Evolutionary conservation across 73 alveolate genomes (phyloP), one percentile per base, ranked within the genome.

Genomic region (Durusdinium trenchii): DNA sequence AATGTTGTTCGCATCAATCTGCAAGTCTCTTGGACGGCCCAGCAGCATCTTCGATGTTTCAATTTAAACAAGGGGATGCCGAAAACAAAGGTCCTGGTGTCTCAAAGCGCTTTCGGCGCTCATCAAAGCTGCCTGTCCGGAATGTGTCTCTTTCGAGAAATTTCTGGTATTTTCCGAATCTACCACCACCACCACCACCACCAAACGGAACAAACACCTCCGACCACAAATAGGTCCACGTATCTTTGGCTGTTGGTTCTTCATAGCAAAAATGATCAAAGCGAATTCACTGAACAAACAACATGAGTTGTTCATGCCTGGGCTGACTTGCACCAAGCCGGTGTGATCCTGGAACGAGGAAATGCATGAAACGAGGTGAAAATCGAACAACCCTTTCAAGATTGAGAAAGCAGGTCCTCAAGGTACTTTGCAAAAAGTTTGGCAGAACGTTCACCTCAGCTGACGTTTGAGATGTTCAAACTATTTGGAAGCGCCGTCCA

Each of bases 91-190:
- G 75, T 75, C 98, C 98, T 91, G 98, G 98, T 26, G 87, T 67
- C 89, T 91, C 98, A 45, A 91, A 91, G 57, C 82, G 84, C 67
- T 48, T 91, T 35, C 98, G 98, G 47, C 98, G 98, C 26, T 76
- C 87, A 48, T 91, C 98, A 69, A 91, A 91, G 89, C 82, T 78
- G 67, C 98, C 98, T 91, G 57, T 48, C n/a, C 43, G n/a, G n/a
- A 64, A 32, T 64, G 4, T 32, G 36, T 64, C 79, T 7, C n/a
- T n/a, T n/a, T n/a, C n/a, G n/a, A n/a, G n/a, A n/a, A n/a, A n/a
- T n/a, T n/a, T n/a, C n/a, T n/a, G n/a, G n/a, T n/a, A n/a, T n/a
- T n/a, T n/a, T n/a, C n/a, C n/a, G n/a, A n/a, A n/a, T n/a, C n/a
- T n/a, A n/a, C n/a, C n/a, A n/a, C n/a, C n/a, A n/a, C n/a, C n/a